Evolutionary conservation across 2,329 filamentous ascomycete genomes (phyloP).

Genomic region (Aureobasidium sp.): DNA sequence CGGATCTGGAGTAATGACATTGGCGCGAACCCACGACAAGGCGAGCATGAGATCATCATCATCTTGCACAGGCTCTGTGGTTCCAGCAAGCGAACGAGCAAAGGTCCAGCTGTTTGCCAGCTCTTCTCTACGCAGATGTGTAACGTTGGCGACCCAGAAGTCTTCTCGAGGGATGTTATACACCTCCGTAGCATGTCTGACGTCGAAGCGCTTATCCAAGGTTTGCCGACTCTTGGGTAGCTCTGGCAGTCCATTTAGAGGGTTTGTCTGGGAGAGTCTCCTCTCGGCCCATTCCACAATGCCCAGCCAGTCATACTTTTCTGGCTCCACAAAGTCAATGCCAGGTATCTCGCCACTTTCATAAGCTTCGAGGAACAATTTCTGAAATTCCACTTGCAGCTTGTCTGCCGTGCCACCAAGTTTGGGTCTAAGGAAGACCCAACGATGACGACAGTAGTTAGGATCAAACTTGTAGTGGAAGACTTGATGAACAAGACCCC

Average conservation of each 20-base stretch:
- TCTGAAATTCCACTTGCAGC: conserved; percentile 57
- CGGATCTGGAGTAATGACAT: conserved; percentile 35
- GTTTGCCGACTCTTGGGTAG: conserved; percentile 25
- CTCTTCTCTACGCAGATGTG: conserved; percentile 39
- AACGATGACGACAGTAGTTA: conserved; percentile 33
- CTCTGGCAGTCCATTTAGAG: conserved; percentile 17
- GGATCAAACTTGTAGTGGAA: conserved; percentile 32
- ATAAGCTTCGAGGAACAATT: conserved; percentile 59
- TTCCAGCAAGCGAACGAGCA: conserved; percentile 15
- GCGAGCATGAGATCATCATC: conserved; percentile 24
- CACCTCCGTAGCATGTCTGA: conserved; percentile 34
- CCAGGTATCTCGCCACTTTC: conserved; percentile 52
- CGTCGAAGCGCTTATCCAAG: conserved; percentile 39
- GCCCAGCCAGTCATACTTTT: conserved; percentile 60
- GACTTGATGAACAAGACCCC: conserved; percentile 35
- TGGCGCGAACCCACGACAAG: conserved; percentile 41
- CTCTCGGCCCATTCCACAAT: conserved; percentile 61
- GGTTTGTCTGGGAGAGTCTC: background rate
- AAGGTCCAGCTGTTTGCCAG: conserved; percentile 18
- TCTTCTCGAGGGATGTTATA: conserved; percentile 47
- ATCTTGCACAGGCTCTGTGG: conserved; percentile 15
- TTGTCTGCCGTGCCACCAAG: conserved; percentile 32
- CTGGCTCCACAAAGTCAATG: conserved; percentile 56
- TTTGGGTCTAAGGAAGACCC: conserved; percentile 25
- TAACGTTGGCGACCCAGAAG: conserved; percentile 39